Evolutionary conservation across 805 yeast species (phyloP), one percentile per base, ranked within the genome.

Genomic region (Tetrapisispora nanseiensis): DNA sequence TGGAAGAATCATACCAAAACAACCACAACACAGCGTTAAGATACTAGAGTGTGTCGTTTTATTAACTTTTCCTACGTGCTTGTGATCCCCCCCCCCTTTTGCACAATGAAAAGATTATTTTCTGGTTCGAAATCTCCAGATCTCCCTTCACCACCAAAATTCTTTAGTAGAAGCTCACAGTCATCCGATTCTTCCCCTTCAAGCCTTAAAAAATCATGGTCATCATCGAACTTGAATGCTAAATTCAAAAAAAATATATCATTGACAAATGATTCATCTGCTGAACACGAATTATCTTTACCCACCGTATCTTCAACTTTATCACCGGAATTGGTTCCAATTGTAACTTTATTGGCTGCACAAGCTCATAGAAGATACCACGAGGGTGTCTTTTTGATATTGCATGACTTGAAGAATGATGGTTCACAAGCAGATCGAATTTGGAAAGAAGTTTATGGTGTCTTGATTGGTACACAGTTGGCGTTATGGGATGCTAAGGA

Each of bases 381-480:
- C 47, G 92, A 82, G 51, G 92, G 90, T 41, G 76, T 80, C 2
- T 77, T 84, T 55, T 75, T 82, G 82, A 62, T 84, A 8, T 67
- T 82, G 46, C 78, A 80, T 51, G 90, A 83, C 51, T 66, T 84
- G 51, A 78, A 80, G 55, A 76, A 84, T 21, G 95, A 90, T 51
- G 98, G 98, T 8, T 74, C 80, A 43, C 89, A 95, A 0, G 79
- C 82, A 0, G 84, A 81, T 39, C 70, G 97, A 36, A 72, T 74
- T 53, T 92, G 98, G 98, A 71, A 74, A 42, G 96, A 92, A 64
- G 95, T 89, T 20, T 92, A 84, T 60, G 97, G 95, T 34, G 86
- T 85, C 13, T 68, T 92, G 33, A 78, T 86, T 4, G 98, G 98
- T 18, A 85, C 86, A 45, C 95, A 90, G 54, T 67, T 92, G 46